Conservation (phyloP, 2,329 filamentous ascomycete genomes). For the Fusarium sp. region DNA sequence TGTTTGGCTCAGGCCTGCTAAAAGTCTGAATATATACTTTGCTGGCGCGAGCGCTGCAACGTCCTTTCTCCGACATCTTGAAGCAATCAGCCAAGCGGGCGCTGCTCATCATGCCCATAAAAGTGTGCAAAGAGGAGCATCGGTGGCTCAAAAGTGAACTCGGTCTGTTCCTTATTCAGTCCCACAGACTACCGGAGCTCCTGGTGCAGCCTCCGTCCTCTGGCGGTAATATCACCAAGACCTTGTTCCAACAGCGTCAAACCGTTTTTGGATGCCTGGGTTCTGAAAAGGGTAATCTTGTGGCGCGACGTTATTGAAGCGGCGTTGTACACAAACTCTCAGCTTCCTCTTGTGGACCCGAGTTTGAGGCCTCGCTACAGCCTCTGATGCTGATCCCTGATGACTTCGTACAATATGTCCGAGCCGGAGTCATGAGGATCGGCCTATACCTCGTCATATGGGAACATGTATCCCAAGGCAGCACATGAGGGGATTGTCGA, state of each 20-base stretch:
- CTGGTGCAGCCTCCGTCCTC: neutral
- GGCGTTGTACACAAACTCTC: slow-evolving; percentile 8
- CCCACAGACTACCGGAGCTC: slow-evolving; percentile 1
- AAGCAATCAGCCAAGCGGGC: neutral
- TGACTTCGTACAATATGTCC: neutral
- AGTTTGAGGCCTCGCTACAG: neutral
- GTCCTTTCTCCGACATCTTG: slow-evolving; percentile 19
- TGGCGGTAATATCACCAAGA: slow-evolving; percentile 2
- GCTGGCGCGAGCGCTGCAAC: slow-evolving; percentile 21
- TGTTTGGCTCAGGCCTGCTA: neutral
- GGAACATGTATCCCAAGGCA: neutral
- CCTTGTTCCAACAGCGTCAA: neutral
- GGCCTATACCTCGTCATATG: neutral
- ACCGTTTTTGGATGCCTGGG: neutral
- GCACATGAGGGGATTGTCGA: neutral
- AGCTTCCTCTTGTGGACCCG: neutral
- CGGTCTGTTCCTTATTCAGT: slow-evolving; percentile 1
- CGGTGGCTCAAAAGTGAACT: slow-evolving; percentile 26
- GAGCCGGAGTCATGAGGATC: neutral
- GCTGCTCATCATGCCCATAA: neutral
- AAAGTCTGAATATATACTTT: slow-evolving; percentile 20
- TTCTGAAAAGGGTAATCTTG: slow-evolving; percentile 15
- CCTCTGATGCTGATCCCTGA: neutral
- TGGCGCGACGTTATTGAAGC: slow-evolving; percentile 31
- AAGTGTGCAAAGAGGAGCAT: slow-evolving; percentile 17